Evolutionary conservation across 768 basidiomycete genomes (phyloP).

Genomic region (Pholiota molesta): DNA sequence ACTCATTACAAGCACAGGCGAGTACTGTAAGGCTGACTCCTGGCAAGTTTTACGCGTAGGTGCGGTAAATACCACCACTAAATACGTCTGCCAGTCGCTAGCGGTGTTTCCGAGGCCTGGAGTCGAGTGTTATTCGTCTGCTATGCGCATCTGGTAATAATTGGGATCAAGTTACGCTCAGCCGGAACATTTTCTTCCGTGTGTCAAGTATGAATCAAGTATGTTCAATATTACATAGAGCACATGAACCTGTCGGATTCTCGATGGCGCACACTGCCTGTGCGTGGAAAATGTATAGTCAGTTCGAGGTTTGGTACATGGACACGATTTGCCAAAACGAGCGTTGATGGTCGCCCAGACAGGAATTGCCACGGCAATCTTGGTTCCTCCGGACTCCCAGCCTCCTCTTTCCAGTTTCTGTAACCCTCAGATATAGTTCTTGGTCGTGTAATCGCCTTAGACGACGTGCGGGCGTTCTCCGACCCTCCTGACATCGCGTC

Average conservation of each 20-base stretch:
- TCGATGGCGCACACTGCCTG: too few relatives aligned
- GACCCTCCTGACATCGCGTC: background rate
- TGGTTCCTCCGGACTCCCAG: constrained; percentile 1
- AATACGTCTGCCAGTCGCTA: too few relatives aligned
- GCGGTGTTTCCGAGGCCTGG: too few relatives aligned
- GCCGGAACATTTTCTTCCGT: background rate
- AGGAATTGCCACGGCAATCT: constrained; percentile 9
- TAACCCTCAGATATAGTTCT: background rate
- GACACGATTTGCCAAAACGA: constrained; percentile 2
- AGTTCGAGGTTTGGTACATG: background rate
- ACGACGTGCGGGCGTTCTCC: background rate
- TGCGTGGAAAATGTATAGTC: background rate
- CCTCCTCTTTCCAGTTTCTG: background rate
- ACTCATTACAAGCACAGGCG: too few relatives aligned
- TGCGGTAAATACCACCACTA: too few relatives aligned
- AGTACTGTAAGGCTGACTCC: too few relatives aligned
- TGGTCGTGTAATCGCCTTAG: background rate
- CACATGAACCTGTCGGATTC: background rate
- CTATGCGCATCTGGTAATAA: too few relatives aligned
- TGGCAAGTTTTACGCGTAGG: too few relatives aligned
- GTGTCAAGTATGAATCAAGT: background rate
- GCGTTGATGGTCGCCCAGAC: constrained; percentile 12
- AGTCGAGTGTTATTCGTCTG: too few relatives aligned
- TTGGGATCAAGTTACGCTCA: too few relatives aligned
- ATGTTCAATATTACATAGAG: background rate